phyloP scores from a whole-genome alignment of 1,284 basidiomycete genomes.

The Heterobasidion annosum region DNA sequence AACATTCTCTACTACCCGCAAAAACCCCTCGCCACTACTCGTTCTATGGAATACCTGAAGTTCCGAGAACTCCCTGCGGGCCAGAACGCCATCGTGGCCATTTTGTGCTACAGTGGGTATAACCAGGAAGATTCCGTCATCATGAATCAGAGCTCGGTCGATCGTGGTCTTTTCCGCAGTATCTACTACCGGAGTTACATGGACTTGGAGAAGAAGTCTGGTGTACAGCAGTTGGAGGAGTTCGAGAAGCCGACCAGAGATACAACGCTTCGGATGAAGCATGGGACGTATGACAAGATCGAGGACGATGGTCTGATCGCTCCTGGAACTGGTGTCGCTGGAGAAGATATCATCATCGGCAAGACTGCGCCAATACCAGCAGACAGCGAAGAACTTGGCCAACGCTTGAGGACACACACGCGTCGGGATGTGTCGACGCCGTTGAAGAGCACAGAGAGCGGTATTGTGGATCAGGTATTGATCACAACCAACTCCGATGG shows the following conservation, averaged over 20 bases:
- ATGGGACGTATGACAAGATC: conserved; percentile 97
- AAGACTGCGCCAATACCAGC: conserved; percentile 97
- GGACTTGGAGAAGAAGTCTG: conserved; percentile 97
- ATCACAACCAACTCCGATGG: conserved; percentile 95
- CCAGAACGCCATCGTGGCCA: conserved; percentile 97
- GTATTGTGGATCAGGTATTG: conserved; percentile 96
- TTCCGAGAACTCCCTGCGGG: conserved; percentile 98
- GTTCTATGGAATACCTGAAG: conserved; percentile 97
- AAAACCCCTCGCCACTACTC: conserved; percentile 96
- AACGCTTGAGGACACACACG: conserved; percentile 86
- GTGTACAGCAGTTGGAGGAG: conserved; percentile 87
- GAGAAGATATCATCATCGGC: conserved; percentile 98
- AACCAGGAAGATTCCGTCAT: conserved; percentile 99
- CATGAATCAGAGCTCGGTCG: conserved; percentile 99
- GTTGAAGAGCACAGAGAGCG: conserved; percentile 95
- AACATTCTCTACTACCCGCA: conserved; percentile 98
- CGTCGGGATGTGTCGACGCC: conserved; percentile 94
- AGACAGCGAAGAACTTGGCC: conserved; percentile 95
- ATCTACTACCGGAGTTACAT: conserved; percentile 98
- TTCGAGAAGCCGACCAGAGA: conserved; percentile 96
- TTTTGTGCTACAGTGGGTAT: conserved; percentile 98
- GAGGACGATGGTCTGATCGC: conserved; percentile 95
- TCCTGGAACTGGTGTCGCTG: conserved; percentile 90
- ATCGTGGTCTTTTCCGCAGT: conserved; percentile 96
- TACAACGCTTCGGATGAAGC: conserved; percentile 93